phyloP scores from a whole-genome alignment of 495 filamentous ascomycete genomes.

The Tetracladium setigerum region DNA sequence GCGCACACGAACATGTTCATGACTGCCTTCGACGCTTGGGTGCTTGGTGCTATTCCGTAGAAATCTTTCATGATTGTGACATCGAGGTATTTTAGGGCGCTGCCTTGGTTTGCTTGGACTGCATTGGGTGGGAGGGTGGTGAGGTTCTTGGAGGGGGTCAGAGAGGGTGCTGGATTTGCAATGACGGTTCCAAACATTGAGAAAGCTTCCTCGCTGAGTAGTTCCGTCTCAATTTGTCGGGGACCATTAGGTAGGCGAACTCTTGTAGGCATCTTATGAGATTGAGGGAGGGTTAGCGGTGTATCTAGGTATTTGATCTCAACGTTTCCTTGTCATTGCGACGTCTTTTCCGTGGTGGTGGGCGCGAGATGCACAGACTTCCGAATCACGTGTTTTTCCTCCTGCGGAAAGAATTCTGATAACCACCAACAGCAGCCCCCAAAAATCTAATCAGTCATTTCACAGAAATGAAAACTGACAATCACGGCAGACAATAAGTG shows the following conservation, averaged over 20 bases:
- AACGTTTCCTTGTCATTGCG: too few species aligned
- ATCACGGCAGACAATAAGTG: too few species aligned
- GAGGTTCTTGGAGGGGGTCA: slow-evolving; percentile 35
- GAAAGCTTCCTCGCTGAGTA: slow-evolving; percentile 58
- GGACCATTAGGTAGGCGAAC: background rate
- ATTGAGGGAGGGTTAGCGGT: background rate
- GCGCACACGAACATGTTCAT: slow-evolving; percentile 90
- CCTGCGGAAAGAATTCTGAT: too few species aligned
- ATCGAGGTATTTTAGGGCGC: slow-evolving; percentile 76
- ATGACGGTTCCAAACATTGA: slow-evolving; percentile 78
- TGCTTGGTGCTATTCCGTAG: slow-evolving; percentile 60
- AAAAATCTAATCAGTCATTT: too few species aligned
- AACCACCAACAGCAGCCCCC: too few species aligned
- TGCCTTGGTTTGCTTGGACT: slow-evolving; percentile 69
- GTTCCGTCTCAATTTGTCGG: slow-evolving; percentile 24
- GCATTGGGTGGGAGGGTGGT: slow-evolving; percentile 31
- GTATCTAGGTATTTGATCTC: too few species aligned
- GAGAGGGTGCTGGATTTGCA: slow-evolving; percentile 53
- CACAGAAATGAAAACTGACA: too few species aligned
- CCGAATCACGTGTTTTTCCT: too few species aligned
- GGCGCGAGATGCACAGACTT: too few species aligned
- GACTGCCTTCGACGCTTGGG: slow-evolving; percentile 46
- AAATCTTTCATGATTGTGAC: slow-evolving; percentile 63
- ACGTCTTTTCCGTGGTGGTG: too few species aligned
- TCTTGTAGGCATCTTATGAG: slow-evolving; percentile 6